Base-by-base conservation (phyloP, 768 basidiomycete species). In the Termitomyces sp. region DNA sequence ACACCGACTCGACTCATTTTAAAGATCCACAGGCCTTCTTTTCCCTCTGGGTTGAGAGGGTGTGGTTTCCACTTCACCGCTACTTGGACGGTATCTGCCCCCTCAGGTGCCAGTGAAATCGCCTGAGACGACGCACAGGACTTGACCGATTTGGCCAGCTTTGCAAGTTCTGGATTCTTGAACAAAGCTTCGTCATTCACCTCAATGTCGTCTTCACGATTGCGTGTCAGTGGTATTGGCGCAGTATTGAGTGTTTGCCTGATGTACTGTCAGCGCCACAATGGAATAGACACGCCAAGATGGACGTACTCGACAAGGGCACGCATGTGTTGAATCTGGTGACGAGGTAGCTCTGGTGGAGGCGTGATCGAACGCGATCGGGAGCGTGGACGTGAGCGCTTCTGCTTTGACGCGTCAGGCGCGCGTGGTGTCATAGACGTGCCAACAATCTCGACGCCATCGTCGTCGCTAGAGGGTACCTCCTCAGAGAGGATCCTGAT, bases 331-430 rank as follows among this genome's bases (percentile, higher is more conserved):
- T 83, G 79, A 1, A 87, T 74, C 59, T 85, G 81, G 36, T 83
- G 75, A 10, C 72, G 68, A 2, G 87, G 75, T 14, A 92, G 71
- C 40, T 76, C 77, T 0, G 91, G 91, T 5, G 91, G 91, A 2
- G 91, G 91, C 0, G 91, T 93, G 43, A 92, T 81, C 4, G 91
- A 93, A 29, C 79, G 75, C 36, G 89, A 91, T 43, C 86, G 85
- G 69, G 84, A 86, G 49, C 86, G 81, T 40, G 75, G 68, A 37
- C 81, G 79, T 45, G 74, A 67, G 43, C 81, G 79, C 62, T 81
- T 82, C 34, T 74, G 73, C 57, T 77, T 76, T 2, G 74, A 65
- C 3, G 66, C 57, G 25, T 63, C 53, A 37, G 64, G 79, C 75
- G 60, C 75, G 67, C 61, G 77, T 65, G 66, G 71, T 53, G 66